Conservation (phyloP, 345 rosid genomes). For the Dipteronia sinensis region DNA sequence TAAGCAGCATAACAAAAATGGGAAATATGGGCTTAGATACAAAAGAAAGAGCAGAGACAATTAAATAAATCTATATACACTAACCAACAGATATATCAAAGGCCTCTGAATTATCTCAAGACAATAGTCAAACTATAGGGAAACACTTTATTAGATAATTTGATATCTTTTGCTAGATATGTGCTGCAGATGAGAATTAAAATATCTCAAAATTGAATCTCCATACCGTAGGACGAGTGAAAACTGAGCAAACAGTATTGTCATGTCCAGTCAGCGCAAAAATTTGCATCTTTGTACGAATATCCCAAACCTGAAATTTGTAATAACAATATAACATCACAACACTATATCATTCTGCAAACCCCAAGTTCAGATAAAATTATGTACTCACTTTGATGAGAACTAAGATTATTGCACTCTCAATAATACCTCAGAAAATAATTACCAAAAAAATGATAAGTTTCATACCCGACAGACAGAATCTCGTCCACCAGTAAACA, state of each 20-base stretch:
- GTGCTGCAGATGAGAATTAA: background rate
- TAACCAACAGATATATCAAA: background rate
- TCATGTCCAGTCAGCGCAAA: constrained; percentile 96
- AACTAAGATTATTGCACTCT: background rate
- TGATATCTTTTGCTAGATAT: background rate
- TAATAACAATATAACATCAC: constrained; percentile 20
- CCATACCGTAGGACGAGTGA: constrained; percentile 84
- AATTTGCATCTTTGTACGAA: constrained; percentile 94
- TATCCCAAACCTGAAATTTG: constrained; percentile 87
- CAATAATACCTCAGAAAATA: background rate
- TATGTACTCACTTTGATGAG: background rate
- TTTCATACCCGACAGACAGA: constrained; percentile 92
- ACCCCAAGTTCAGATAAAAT: constrained; percentile 22
- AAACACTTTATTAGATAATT: background rate
- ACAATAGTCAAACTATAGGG: background rate
- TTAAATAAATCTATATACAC: background rate
- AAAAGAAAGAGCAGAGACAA: background rate
- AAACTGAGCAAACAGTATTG: constrained; percentile 95
- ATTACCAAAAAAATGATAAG: background rate
- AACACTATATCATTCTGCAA: constrained; percentile 21
- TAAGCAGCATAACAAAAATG: background rate
- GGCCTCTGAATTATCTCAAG: background rate
- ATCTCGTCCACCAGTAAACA: constrained; percentile 98
- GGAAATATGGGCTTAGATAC: background rate
- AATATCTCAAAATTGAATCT: background rate